These are phyloP conservation scores for Penicillium tannophilum DNA, from an alignment of 495 filamentous ascomycete genomes.

Conservation along the genomic window DNA sequence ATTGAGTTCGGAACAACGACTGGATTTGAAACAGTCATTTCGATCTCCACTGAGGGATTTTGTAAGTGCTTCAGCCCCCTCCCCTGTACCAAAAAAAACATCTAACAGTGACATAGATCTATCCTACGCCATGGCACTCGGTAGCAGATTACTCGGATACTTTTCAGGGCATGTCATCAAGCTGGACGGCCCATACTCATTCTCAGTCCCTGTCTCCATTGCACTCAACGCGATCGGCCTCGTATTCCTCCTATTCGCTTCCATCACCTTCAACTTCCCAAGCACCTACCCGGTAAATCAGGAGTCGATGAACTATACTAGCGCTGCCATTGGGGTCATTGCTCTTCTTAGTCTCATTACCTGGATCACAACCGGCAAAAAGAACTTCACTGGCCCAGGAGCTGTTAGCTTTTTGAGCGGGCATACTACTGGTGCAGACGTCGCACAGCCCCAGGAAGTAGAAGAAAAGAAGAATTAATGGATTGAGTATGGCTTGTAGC, in stretches of 20 bases:
- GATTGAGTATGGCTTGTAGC: background rate
- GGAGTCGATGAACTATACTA: conserved; percentile 62
- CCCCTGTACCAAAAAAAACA: background rate
- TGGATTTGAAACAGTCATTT: conserved; percentile 59
- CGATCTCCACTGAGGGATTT: conserved; percentile 59
- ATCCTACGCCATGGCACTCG: conserved; percentile 59
- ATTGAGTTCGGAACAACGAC: conserved; percentile 62
- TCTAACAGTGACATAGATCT: conserved; percentile 43
- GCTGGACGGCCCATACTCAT: conserved; percentile 41
- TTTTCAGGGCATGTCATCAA: conserved; percentile 42
- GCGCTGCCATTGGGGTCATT: conserved; percentile 57
- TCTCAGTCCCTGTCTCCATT: conserved; percentile 44
- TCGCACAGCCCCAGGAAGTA: background rate
- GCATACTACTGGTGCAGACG: conserved; percentile 6
- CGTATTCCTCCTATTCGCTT: conserved; percentile 54
- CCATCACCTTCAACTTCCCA: conserved; percentile 62
- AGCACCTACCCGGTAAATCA: conserved; percentile 48
- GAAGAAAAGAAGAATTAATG: background rate
- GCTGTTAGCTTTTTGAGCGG: conserved; percentile 26
- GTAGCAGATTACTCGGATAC: conserved; percentile 53
- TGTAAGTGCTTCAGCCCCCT: conserved; percentile 38
- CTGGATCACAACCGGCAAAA: conserved; percentile 55
- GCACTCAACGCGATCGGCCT: conserved; percentile 53
- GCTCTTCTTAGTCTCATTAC: conserved; percentile 53
- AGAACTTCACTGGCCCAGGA: conserved; percentile 53